Conservation (phyloP, 495 filamentous ascomycete species). For the Aspergillus wentii region DNA sequence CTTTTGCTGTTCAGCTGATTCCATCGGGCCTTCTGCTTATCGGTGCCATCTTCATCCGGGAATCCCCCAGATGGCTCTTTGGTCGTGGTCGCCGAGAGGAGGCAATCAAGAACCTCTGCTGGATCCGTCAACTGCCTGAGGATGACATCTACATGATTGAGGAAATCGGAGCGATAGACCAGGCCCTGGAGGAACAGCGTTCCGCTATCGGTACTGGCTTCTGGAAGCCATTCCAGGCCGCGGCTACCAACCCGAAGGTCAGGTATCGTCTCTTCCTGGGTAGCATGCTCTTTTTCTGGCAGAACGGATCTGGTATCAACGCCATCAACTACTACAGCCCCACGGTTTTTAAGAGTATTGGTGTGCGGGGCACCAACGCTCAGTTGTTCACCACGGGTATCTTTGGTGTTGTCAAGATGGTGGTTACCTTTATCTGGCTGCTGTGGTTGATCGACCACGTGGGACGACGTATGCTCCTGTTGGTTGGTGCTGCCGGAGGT, state of each 20-base stretch:
- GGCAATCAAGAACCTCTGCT: conserved; percentile 56
- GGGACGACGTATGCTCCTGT: conserved; percentile 63
- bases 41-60: conserved; percentile 44
- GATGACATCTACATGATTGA: conserved; percentile 65
- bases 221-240: conserved; percentile 62
- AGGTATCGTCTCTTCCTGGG: conserved; percentile 66
- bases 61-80: conserved; percentile 59
- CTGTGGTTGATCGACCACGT: conserved; percentile 68
- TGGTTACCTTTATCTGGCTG: conserved; percentile 59
- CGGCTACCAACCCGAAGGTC: conserved; percentile 48
- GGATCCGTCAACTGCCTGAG: conserved; percentile 56
- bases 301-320: conserved; percentile 66
- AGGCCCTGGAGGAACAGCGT: conserved; percentile 55
- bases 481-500: conserved; percentile 67
- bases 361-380: conserved; percentile 46
- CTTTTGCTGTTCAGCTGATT: conserved; percentile 52
- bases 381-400: conserved; percentile 49
- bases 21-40: conserved; percentile 47
- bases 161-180: conserved; percentile 60
- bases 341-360: conserved; percentile 57
- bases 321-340: conserved; percentile 66
- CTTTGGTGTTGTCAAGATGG: conserved; percentile 52
- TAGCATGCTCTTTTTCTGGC: conserved; percentile 62
- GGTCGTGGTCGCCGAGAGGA: conserved; percentile 43
- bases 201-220: conserved; percentile 58